Evolutionary conservation across 75 land plant species (phyloP), one percentile per base, ranked within the genome.

Genomic region (Larix kaempferi): DNA sequence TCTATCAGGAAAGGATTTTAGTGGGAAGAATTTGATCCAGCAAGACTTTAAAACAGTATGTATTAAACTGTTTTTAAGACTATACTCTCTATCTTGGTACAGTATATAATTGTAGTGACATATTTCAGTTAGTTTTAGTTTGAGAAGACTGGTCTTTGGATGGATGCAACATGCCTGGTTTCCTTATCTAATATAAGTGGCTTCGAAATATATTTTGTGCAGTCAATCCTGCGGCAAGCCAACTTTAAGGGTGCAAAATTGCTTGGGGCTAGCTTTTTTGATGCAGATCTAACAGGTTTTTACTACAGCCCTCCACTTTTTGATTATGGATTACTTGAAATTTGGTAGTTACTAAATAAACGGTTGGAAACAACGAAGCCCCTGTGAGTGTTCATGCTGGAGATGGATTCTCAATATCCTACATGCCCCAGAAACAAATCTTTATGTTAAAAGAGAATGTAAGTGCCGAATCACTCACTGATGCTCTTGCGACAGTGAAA

Each of bases 1-100:
- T 78, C 91, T 96, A 37, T 78, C 92, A 26, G 97, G 99, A 44
- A 92, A 86, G 58, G 97, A 96, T 75, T 96, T 96, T 80, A 92
- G 94, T 75, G 96, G 99, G 77, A 82, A 81, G 83, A 92, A 82
- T n/a, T 84, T 96, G 80, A 85, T 90, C 82, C 89, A 92, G 78
- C 99, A 96, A 80, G 99, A 96, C 80, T 96, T 96, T 80, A 96
- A 96, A 78, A 92, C 99, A 76, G 98, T 93, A 86, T 66, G 82
- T 23, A 8, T 27, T 2, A 75, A n/a, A 16, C 33, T 15, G n/a
- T 25, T 26, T 6, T 21, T 76, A 35, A 76, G 6, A 52, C 55
- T 58, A 58, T 3, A 33, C 56, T 76, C 58, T 59, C 56, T 19
- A 56, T 69, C 44, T 69, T 39, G 39, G 8, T 69, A 6, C 37